Conservation (phyloP, 208 protist species). For the Acanthamoeba comandoni region DNA sequence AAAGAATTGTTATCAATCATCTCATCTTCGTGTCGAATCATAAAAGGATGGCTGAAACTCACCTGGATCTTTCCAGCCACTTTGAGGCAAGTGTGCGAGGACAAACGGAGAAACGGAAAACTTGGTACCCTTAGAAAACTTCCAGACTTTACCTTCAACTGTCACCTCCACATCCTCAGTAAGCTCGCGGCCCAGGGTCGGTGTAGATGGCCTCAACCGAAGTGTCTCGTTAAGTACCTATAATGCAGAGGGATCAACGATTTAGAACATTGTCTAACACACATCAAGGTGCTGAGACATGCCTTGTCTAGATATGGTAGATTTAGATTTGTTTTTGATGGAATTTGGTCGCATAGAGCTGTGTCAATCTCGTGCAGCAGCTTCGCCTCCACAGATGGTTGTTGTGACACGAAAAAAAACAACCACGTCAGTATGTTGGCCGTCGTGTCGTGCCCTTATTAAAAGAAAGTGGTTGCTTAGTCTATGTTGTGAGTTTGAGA, state of each 20-base stretch:
- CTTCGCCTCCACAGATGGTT: background rate
- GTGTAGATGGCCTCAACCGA: conserved; percentile 37
- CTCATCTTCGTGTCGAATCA: background rate
- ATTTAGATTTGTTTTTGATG: background rate
- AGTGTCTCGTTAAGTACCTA: conserved; percentile 44
- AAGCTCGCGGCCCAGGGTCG: conserved; percentile 21
- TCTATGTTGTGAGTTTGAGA: background rate
- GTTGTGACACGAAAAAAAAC: conserved; percentile 39
- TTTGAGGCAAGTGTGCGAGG: conserved; percentile 13
- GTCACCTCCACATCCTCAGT: conserved; percentile 10
- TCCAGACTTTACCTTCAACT: background rate
- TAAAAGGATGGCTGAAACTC: background rate
- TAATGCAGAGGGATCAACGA: background rate
- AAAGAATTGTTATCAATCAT: background rate
- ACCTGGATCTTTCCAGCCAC: conserved; percentile 26
- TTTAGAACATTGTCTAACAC: background rate
- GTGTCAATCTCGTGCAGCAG: conserved; percentile 1
- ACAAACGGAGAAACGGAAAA: conserved; percentile 3
- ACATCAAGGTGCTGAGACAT: background rate
- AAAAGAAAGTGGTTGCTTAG: background rate
- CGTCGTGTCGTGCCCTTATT: conserved; percentile 30
- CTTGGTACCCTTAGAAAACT: conserved; percentile 6
- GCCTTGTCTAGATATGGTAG: conserved; percentile 36
- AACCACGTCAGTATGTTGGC: conserved; percentile 36
- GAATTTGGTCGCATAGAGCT: background rate